Percentiles rank a stretch among this genome's conserved stretches.
Evolutionary conservation across 192 early-diverging fungal genomes (phyloP).

Genomic region (Umbelopsis isabellina): DNA sequence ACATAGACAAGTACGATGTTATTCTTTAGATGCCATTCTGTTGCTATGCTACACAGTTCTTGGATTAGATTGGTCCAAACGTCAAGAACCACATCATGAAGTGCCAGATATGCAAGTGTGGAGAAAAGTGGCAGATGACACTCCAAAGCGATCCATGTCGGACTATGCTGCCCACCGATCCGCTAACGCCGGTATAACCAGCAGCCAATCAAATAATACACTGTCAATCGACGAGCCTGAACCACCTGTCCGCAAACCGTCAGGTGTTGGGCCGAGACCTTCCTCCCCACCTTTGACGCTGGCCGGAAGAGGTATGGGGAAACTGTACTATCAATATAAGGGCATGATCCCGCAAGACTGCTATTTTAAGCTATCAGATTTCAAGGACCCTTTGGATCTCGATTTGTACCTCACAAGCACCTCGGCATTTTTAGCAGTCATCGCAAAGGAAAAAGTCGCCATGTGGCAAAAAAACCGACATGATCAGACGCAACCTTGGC

Average conservation of each 20-base stretch:
- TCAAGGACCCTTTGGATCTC: conserved; percentile 28
- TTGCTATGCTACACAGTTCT: conserved; percentile 26
- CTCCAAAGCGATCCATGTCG: neutral
- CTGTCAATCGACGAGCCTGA: conserved; percentile 1
- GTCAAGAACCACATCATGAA: conserved; percentile 7
- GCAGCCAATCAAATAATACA: neutral
- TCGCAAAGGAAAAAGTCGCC: conserved; percentile 29
- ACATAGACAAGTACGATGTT: conserved; percentile 36
- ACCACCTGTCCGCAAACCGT: neutral
- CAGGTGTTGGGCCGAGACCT: no score
- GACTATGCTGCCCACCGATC: neutral
- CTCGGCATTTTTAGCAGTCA: conserved; percentile 30
- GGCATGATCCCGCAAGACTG: conserved; percentile 22
- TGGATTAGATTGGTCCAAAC: conserved; percentile 18
- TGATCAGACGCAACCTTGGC: conserved; percentile 16
- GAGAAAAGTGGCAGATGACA: neutral
- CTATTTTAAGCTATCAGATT: conserved; percentile 39
- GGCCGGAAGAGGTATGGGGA: conserved; percentile 16
- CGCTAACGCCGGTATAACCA: neutral
- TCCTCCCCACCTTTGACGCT: neutral
- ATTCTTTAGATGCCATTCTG: conserved; percentile 29
- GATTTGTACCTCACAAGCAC: conserved; percentile 33
- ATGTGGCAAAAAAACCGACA: conserved; percentile 34
- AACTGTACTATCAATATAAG: neutral
- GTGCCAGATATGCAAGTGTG: conserved; percentile 12